Conservation (phyloP, 768 basidiomycete genomes). For the Lyophyllum shimeji region DNA sequence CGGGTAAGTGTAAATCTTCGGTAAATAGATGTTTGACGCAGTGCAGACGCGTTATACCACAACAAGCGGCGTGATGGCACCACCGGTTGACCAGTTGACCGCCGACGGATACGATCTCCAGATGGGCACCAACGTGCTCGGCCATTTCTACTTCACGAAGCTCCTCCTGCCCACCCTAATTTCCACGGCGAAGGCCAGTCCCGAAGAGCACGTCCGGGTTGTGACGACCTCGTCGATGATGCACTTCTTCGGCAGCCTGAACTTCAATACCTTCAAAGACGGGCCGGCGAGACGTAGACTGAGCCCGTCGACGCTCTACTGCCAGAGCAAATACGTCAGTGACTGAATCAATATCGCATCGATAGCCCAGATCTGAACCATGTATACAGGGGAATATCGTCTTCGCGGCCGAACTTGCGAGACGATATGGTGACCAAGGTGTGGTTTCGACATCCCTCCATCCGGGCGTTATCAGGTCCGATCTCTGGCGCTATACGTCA, state of each 20-base stretch:
- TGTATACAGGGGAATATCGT: constrained; percentile 35
- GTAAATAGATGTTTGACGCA: neutral
- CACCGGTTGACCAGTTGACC: constrained; percentile 43
- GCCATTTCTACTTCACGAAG: constrained; percentile 46
- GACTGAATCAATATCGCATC: neutral
- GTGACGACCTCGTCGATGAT: constrained; percentile 41
- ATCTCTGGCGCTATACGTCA: constrained; percentile 27
- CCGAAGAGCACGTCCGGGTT: constrained; percentile 37
- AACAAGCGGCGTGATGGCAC: constrained; percentile 46
- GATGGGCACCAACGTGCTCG: constrained; percentile 55
- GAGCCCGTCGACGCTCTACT: constrained; percentile 20
- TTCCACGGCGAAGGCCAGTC: constrained; percentile 30
- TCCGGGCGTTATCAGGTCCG: constrained; percentile 41
- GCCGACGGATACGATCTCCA: constrained; percentile 55
- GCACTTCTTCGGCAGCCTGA: constrained; percentile 19
- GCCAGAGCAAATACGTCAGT: constrained; percentile 31
- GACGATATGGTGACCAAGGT: constrained; percentile 38
- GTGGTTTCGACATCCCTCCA: constrained; percentile 41
- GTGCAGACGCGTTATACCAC: too few relatives aligned
- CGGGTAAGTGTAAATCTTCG: constrained; percentile 29
- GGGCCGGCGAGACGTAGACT: constrained; percentile 28
- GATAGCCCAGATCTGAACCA: neutral
- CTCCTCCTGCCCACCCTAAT: constrained; percentile 42
- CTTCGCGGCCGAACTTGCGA: constrained; percentile 35
- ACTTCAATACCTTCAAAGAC: constrained; percentile 43